These are phyloP conservation scores for Bipolaris bicolor DNA, from an alignment of 2,329 filamentous ascomycete genomes.

Conservation along the genomic window DNA sequence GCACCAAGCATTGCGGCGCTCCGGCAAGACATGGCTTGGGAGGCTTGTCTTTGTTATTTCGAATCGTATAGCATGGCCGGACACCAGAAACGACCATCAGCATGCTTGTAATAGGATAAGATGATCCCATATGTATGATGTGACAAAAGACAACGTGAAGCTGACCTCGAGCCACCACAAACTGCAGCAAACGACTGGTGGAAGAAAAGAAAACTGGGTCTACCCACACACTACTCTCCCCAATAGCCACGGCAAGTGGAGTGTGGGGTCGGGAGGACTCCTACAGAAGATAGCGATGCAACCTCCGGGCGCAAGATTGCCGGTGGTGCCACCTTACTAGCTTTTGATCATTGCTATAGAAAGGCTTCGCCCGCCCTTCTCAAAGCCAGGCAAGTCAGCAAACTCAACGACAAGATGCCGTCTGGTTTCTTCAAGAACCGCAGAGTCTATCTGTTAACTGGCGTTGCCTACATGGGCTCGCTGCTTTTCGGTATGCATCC, in stretches of 20 bases:
- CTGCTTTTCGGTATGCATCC: conserved; percentile 11
- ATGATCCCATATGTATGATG: neutral
- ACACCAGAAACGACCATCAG: conserved; percentile 1
- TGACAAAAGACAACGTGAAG: neutral
- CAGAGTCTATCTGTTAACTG: conserved; percentile 15
- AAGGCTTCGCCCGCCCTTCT: conserved; percentile 4
- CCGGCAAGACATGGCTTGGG: conserved; percentile 8
- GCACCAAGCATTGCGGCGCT: conserved; percentile 13
- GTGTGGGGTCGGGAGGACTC: conserved; percentile 12
- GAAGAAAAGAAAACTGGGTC: conserved; percentile 15
- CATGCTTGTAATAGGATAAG: neutral
- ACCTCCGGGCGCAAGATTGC: neutral
- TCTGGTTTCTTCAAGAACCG: conserved; percentile 18
- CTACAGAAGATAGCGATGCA: conserved; percentile 11
- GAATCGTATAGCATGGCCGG: neutral
- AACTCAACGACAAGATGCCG: conserved; percentile 8
- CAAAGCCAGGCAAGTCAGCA: neutral
- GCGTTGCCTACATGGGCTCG: conserved; percentile 18
- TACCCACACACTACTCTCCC: neutral
- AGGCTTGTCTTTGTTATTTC: conserved; percentile 7
- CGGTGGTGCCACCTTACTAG: conserved; percentile 5
- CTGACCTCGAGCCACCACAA: neutral
- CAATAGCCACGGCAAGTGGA: conserved; percentile 10
- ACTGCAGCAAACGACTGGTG: conserved; percentile 5
- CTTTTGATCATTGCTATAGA: conserved; percentile 1